Percentiles rank a stretch among this genome's conserved stretches.
Evolutionary conservation across 2,329 filamentous ascomycete genomes (phyloP).

Genomic region (Sordariomycetes sp.): DNA sequence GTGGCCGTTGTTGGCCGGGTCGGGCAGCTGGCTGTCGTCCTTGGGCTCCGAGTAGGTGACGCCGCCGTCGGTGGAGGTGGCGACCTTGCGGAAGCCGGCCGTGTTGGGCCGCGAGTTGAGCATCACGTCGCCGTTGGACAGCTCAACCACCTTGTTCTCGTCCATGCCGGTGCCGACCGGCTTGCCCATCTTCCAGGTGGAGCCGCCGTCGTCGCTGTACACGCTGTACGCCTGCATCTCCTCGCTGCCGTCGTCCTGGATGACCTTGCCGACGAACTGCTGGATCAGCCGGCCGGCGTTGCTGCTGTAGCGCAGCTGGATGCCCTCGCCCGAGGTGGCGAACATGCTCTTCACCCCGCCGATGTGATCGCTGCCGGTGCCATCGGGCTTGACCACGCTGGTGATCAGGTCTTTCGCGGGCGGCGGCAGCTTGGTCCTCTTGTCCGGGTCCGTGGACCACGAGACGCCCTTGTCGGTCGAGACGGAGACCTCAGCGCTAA

Average conservation of each 20-base stretch:
- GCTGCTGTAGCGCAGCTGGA: neutral
- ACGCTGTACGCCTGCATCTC: conserved; percentile 1
- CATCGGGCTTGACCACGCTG: neutral
- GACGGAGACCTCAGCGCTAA: neutral
- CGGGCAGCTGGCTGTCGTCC: neutral
- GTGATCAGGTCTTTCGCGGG: neutral
- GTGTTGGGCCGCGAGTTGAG: conserved; percentile 1
- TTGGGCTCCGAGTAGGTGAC: neutral
- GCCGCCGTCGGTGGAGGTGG: neutral
- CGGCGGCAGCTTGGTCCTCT: neutral
- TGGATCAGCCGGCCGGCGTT: conserved; percentile 1
- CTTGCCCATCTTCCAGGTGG: neutral
- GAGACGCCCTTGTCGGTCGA: neutral
- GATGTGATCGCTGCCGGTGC: neutral
- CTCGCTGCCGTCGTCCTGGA: neutral
- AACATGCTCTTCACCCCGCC: neutral
- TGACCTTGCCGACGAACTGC: neutral
- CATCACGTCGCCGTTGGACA: conserved; percentile 2
- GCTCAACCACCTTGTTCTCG: conserved; percentile 4
- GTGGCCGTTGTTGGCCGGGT: neutral
- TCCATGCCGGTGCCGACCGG: neutral
- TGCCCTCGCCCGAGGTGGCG: neutral
- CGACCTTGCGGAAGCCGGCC: neutral
- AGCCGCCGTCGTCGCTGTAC: neutral
- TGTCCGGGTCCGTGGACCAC: conserved; percentile 1